Evolutionary conservation across 805 yeast genomes (phyloP).

Genomic region (Scheffersomyces spartinae): DNA sequence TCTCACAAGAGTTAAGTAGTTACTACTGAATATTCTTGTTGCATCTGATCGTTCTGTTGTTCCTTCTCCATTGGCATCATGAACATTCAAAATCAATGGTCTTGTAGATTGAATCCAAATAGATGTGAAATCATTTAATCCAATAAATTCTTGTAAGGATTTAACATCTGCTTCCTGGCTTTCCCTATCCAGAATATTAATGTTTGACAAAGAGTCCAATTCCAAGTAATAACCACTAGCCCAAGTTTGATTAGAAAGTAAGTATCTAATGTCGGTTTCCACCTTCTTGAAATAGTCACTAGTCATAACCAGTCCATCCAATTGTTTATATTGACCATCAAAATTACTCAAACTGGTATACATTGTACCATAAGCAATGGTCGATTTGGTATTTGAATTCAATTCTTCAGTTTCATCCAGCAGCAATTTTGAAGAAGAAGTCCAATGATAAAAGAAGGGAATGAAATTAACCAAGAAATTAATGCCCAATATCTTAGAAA

Average conservation of each 20-base stretch:
- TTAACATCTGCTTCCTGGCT: too few relatives aligned
- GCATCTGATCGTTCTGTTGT: too few relatives aligned
- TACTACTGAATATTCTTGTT: too few relatives aligned
- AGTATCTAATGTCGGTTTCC: too few relatives aligned
- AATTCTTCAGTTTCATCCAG: constrained; percentile 3
- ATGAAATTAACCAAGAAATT: constrained; percentile 35
- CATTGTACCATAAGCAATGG: constrained; percentile 21
- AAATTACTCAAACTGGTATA: constrained; percentile 13
- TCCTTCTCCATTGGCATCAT: too few relatives aligned
- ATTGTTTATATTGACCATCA: constrained; percentile 15
- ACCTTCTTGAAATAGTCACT: too few relatives aligned
- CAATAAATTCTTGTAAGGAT: constrained; percentile 16
- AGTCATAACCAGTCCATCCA: too few relatives aligned
- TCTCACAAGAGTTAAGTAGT: too few relatives aligned
- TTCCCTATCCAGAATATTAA: too few relatives aligned
- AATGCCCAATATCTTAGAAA: constrained; percentile 33
- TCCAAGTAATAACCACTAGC: too few relatives aligned
- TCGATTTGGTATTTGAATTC: constrained; percentile 13
- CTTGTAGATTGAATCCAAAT: constrained; percentile 21
- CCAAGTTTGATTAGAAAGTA: too few relatives aligned
- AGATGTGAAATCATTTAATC: constrained; percentile 14
- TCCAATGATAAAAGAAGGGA: constrained; percentile 37
- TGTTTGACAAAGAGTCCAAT: too few relatives aligned
- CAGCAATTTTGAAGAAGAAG: constrained; percentile 1
- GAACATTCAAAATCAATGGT: constrained; percentile 8